Evolutionary conservation across 176 grass and related monocot species (phyloP), one percentile per base, ranked within the genome.

Genomic region (Carex cristatella): DNA sequence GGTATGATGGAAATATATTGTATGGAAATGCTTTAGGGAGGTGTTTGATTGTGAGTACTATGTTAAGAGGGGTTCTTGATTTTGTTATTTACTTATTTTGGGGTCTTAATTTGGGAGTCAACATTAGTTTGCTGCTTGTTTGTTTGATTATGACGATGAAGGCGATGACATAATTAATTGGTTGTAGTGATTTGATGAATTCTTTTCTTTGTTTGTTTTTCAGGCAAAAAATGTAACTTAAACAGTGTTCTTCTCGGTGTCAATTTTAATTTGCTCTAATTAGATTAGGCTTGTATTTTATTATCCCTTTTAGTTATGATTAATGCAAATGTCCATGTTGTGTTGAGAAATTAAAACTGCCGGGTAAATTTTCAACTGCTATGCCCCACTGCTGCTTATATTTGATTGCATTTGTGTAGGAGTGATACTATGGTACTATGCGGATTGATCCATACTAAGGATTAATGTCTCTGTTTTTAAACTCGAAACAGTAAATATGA

Each of bases 11-110:
- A 44, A 31, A 44, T 61, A 67, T 83, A 68, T 55, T 56, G 40
- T 55, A 55, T 14, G 72, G 37, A 40, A 40, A 76, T 32, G 63
- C 1, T 53, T 33, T 27, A 57, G 5, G 58, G 59, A 27, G 61
- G 81, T 94, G 85, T 91, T 89, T 87, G 79, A 84, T 89, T 94
- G 90, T 94, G 90, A 89, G 92, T 87, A 83, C 44, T 83, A 68
- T 83, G 81, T 53, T 69, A 61, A 83, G 77, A 85, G 73, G 86
- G 88, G 87, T 89, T 94, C 83, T 90, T 88, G 31, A 84, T 85
- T 90, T 90, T 90, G 87, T 88, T 89, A 77, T 91, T 93, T 90
- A 84, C 73, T 89, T 83, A 32, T 69, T 48, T 83, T 69, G 81
- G 53, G 53, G 74, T 79, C 53, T 58, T 79, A 79, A 79, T 79